Conservation (phyloP, 2,329 filamentous ascomycete genomes). For the Didymella pomorum region DNA sequence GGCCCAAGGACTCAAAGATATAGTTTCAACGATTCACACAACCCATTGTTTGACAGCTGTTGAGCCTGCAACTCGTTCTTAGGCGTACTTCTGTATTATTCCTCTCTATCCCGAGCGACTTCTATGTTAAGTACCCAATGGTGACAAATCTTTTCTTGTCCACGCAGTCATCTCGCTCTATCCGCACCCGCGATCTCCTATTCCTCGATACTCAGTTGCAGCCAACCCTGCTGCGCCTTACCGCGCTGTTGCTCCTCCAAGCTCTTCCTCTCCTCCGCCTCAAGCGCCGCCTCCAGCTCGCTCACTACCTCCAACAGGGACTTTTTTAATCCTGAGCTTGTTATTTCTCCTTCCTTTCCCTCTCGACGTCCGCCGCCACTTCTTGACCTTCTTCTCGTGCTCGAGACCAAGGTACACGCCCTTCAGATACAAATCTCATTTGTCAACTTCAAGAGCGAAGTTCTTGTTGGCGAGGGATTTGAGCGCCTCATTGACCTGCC, state of each 20-base stretch:
- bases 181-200: not conserved
- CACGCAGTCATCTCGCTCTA: not conserved
- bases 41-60: not conserved
- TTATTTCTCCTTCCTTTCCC: not conserved
- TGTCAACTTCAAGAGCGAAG: not conserved
- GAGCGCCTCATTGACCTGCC: too few relatives aligned
- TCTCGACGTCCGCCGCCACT: not conserved
- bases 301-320: not conserved
- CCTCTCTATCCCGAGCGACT: not conserved
- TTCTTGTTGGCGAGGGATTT: not conserved
- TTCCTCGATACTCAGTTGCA: not conserved
- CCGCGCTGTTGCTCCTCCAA: not conserved
- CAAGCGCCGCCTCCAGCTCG: not conserved
- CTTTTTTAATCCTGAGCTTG: not conserved
- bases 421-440: not conserved
- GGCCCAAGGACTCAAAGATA: constrained; percentile 8
- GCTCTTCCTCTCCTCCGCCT: not conserved
- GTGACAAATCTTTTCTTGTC: not conserved
- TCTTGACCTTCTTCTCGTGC: not conserved
- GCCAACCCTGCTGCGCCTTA: not conserved
- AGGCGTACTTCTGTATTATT: not conserved
- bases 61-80: not conserved
- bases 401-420: not conserved
- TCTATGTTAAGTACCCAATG: not conserved
- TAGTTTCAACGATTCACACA: constrained; percentile 5